Evolutionary conservation across 257 asterid genomes (phyloP).

Genomic region (Solanum habrochaites): DNA sequence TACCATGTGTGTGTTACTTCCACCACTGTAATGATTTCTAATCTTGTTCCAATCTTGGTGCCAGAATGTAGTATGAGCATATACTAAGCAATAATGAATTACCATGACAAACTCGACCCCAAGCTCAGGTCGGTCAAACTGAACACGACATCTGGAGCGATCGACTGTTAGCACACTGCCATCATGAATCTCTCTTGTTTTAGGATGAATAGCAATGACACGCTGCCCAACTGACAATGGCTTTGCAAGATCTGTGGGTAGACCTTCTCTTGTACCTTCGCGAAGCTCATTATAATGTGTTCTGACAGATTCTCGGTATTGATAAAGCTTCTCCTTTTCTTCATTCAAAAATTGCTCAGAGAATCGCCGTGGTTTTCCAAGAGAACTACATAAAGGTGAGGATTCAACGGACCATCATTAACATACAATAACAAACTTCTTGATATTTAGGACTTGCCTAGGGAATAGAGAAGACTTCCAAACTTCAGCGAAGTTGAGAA

Average conservation of each 20-base stretch:
- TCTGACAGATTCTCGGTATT: conserved; percentile 82
- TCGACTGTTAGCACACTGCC: conserved; percentile 91
- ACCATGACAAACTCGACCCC: conserved; percentile 97
- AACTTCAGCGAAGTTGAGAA: neutral
- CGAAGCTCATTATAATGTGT: conserved; percentile 76
- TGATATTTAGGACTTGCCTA: neutral
- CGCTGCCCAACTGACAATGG: conserved; percentile 96
- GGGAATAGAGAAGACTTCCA: neutral
- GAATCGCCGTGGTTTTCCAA: conserved; percentile 87
- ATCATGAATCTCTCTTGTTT: conserved; percentile 80
- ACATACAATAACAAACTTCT: neutral
- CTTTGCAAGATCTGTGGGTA: conserved; percentile 86
- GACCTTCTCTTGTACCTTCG: conserved; percentile 74
- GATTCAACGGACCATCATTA: neutral
- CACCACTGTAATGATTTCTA: neutral
- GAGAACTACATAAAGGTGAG: conserved; percentile 46
- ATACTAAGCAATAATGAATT: conserved; percentile 4
- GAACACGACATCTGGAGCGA: conserved; percentile 75
- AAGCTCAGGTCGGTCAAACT: conserved; percentile 77
- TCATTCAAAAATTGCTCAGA: conserved; percentile 87
- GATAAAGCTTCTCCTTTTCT: conserved; percentile 87
- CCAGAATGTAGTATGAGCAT: neutral
- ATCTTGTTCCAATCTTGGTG: neutral
- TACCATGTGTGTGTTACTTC: neutral
- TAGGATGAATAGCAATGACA: conserved; percentile 90